Base-by-base conservation (phyloP, 2,329 filamentous ascomycete genomes). In the Neofusicoccum sp. region DNA sequence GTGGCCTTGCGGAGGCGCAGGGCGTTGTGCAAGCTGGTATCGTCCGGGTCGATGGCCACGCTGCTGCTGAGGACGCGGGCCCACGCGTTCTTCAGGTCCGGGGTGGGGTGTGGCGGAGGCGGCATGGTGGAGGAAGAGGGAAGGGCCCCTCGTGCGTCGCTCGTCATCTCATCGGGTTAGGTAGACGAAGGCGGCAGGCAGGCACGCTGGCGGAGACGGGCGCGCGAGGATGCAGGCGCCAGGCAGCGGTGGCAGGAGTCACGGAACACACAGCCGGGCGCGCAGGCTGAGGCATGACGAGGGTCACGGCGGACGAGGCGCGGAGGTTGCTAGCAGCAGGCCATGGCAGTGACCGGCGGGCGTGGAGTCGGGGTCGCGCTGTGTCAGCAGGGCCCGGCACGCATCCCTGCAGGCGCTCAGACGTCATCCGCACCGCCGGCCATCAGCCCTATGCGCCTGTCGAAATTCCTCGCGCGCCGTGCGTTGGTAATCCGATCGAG, bases 151-250 rank as follows among this genome's bases (percentile, higher is more conserved):
- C 61, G 61, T 41, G 45, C 44, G 44, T 58, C 33, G 45, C 31
- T 50, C 60, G 60, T 62, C 60, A 62, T 62, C 60, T 56, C 60
- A 62, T 62, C 48, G 41, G 60, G 49, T 41, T 11, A 44, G 33
- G 33, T 31, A 41, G 33, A 34, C 11, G 12, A 16, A 16, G n/a
- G n/a, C 39, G 33, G 39, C 6, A 39, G 39, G 60, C 48, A 45
- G 60, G 34, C 39, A 33, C 33, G 60, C 48, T 28, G 43, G 11
- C 16, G 50, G 34, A 11, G 59, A 36, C 8, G 16, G 34, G 47
- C n/a, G 56, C 29, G 29, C 28, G 54, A 16, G 29, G 44, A 16
- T 3, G 45, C 37, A 36, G 44, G 37, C 16, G 45, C 37, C 36
- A 37, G 36, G 58, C 36, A n/a, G 36, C 31, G 45, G 50, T 39